phyloP scores from a whole-genome alignment of 2,329 filamentous ascomycete species.

The Aspergillus sp. region DNA sequence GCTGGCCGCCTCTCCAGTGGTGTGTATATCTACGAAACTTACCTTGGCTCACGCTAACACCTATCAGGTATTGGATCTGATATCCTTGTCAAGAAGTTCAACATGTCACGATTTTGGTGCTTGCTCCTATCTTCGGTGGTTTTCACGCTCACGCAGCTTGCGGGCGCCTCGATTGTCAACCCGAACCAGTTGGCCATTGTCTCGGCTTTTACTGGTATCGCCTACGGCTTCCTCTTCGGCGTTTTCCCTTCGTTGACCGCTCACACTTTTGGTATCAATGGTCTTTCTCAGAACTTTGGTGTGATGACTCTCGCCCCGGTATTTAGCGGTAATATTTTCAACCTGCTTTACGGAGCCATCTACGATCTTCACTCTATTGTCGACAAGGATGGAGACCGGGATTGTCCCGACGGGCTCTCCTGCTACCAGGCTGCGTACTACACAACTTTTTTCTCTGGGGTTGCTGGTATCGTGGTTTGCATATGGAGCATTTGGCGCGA shows the following conservation, averaged over 20 bases:
- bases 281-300: constrained; percentile 93
- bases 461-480: constrained; percentile 67
- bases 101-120: constrained; percentile 87
- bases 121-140: constrained; percentile 73
- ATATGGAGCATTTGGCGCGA: constrained; percentile 55
- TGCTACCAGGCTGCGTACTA: constrained; percentile 83
- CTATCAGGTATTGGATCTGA: constrained; percentile 79
- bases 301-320: constrained; percentile 90
- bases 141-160: constrained; percentile 77
- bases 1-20: constrained; percentile 74
- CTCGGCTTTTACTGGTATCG: constrained; percentile 80
- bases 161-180: constrained; percentile 71
- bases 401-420: constrained; percentile 72
- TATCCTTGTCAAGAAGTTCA: constrained; percentile 76
- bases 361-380: constrained; percentile 78
- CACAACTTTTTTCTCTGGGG: constrained; percentile 71
- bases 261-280: constrained; percentile 86
- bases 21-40: constrained; percentile 39
- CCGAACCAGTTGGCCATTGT: constrained; percentile 75
- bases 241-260: constrained; percentile 88
- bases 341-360: constrained; percentile 81
- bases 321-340: constrained; percentile 86
- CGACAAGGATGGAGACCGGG: constrained; percentile 66
- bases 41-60: constrained; percentile 19
- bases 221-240: constrained; percentile 91